Evolutionary conservation across 306 rosid genomes (phyloP), one percentile per base, ranked within the genome.

Genomic region (Arachis hypogaea): DNA sequence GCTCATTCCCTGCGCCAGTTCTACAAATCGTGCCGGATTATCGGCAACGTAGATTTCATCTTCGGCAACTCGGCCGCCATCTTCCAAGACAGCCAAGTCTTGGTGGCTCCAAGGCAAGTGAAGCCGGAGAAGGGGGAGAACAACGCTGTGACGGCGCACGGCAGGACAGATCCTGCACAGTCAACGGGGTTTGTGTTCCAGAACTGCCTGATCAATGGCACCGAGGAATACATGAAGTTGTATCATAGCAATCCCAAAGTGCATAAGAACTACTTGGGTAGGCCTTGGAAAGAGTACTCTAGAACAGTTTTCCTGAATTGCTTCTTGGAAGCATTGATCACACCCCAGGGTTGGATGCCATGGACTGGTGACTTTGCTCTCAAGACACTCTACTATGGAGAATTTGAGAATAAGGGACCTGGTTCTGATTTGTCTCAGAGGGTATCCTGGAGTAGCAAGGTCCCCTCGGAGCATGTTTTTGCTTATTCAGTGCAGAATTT

Each of bases 241-340:
- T 94, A 84, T 38, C 36, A 43, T 11, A 83, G 80, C 83, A 94
- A 94, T 1, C 97, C 97, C 9, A 3, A 65, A 11, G 95, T 84
- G 60, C 97, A 94, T 80, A 88, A 68, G 68, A 94, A 84, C 80
- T 94, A 55, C 86, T 80, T 94, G 84, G 99, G 99, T 22, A 89
- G 99, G 88, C 99, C 99, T 1, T 94, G 99, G 99, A 94, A 92
- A 85, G 84, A 80, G 77, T 94, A 80, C 60, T 86, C 96, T 0
- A 89, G 99, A 71, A 85, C 93, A 0, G 90, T 92, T 74, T 88
- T 83, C 69, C 62, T 94, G 7, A 59, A 79, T 3, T 85, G 89
- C 1, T n/a, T 8, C 1, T 40, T 94, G 58, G 97, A 84, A 64
- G 84, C 50, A 1, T 81, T 94, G 4, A 5, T 94, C 14, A 47